Evolutionary conservation across 225 moss, liverwort and hornwort genomes (phyloP), one percentile per base, ranked within the genome.

Genomic region (Marchantia polymorpha): DNA sequence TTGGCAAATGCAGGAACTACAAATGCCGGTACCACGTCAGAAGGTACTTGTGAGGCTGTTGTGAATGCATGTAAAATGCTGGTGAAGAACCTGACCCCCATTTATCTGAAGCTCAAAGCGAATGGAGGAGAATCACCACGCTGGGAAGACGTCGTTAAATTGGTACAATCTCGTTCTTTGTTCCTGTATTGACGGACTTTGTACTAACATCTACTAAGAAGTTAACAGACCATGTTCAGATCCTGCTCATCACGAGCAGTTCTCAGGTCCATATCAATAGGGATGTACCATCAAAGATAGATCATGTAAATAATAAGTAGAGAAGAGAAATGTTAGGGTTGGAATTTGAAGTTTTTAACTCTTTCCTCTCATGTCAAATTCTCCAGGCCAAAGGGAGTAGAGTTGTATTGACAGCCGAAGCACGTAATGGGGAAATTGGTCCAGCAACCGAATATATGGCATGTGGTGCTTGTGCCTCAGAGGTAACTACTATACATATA

Each of bases 11-110:
- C 83, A 39, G 87, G 78, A 19, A 0, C 0, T 0, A 90, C 92
- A 17, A 83, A 80, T n/a, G 93, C 85, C 20, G 93, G 95, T 81
- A 89, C 90, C 30, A 83, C 85, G 7, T 96, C 93, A 0, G 92
- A 93, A 74, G 90, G 83, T 6, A 84, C 86, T 12, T 91, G 89
- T 59, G 91, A 86, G 14, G 92, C 91, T 23, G 86, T 77, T 9
- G 65, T 81, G 11, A 39, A 73, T 12, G 92, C 93, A 8, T 92
- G 90, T 71, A 83, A 83, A 51, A 76, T 65, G 46, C n/a, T 96
- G 52, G 92, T 96, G 6, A 81, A 89, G 30, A 86, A 83, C 16
- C 77, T 96, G 73, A 61, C 20, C 60, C 96, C 96, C 10, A 22
- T 87, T 74, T 85, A 80, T 53, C 68, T 75, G 26, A 69, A 80